Evolutionary conservation across 2,329 filamentous ascomycete species (phyloP).

Genomic region (Aspergillus sp.): DNA sequence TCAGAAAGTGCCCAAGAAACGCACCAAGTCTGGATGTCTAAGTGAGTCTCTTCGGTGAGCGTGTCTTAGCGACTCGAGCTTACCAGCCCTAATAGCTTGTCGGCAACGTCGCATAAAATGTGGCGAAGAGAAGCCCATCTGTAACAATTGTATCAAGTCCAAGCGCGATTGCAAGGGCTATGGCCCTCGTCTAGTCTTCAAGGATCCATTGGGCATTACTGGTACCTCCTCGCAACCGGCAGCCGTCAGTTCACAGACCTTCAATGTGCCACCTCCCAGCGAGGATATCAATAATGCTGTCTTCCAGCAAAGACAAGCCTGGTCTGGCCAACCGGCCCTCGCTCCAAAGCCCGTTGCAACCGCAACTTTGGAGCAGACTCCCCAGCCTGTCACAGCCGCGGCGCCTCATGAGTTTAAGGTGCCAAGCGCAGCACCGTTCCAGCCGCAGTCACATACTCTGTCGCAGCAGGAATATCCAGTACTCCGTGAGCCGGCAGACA

Average conservation of each 20-base stretch:
- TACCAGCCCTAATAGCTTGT: conserved; percentile 64
- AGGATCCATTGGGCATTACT: conserved; percentile 41
- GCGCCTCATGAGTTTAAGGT: conserved; percentile 1
- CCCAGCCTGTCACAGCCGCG: conserved; percentile 9
- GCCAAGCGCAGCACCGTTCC: conserved; percentile 11
- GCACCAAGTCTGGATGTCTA: conserved; percentile 90
- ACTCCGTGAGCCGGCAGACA: not conserved
- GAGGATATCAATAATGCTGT: conserved; percentile 26
- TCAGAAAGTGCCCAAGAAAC: conserved; percentile 55
- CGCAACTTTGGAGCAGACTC: conserved; percentile 15
- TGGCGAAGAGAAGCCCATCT: conserved; percentile 70
- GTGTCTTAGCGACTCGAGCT: conserved; percentile 7
- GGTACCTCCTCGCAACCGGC: conserved; percentile 27
- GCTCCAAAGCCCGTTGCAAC: conserved; percentile 33
- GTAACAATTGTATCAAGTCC: conserved; percentile 51
- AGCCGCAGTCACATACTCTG: conserved; percentile 12
- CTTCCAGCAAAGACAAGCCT: conserved; percentile 25
- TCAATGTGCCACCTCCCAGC: conserved; percentile 20
- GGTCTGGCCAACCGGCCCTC: conserved; percentile 36
- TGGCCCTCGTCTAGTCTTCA: conserved; percentile 45
- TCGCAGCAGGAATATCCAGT: not conserved
- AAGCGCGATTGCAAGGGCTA: conserved; percentile 50
- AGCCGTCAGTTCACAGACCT: conserved; percentile 16
- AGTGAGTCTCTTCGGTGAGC: conserved; percentile 59
- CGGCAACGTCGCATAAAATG: conserved; percentile 96